Conservation (phyloP, 1,284 basidiomycete genomes). For the Phylloboletellus chloephorus region DNA sequence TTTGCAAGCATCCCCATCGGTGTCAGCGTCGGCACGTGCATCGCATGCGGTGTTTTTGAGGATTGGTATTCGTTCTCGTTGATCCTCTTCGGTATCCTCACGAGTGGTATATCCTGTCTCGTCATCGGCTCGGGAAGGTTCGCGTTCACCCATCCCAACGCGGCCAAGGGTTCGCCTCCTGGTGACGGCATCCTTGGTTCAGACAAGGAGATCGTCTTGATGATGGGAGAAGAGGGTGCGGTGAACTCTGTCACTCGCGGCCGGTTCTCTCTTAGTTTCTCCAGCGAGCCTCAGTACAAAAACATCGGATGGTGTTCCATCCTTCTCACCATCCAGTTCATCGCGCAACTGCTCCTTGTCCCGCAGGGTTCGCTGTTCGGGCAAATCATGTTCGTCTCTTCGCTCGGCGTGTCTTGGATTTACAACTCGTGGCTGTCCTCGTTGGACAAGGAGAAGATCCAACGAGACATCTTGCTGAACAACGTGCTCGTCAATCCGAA, state of each 20-base stretch:
- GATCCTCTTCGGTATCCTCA: slow-evolving; percentile 31
- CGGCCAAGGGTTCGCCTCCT: slow-evolving; percentile 23
- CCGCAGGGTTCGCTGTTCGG: slow-evolving; percentile 31
- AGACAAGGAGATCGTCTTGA: slow-evolving; percentile 22
- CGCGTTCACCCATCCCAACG: slow-evolving; percentile 24
- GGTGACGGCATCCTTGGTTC: slow-evolving; percentile 26
- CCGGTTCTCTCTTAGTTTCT: slow-evolving; percentile 25
- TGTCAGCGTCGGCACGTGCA: slow-evolving; percentile 23
- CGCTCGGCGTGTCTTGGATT: slow-evolving; percentile 27
- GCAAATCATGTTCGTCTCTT: slow-evolving; percentile 30
- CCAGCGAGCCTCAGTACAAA: slow-evolving; percentile 18
- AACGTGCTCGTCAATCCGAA: slow-evolving; percentile 20
- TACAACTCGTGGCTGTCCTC: slow-evolving; percentile 31
- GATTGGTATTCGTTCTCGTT: slow-evolving; percentile 30
- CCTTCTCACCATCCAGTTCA: slow-evolving; percentile 28
- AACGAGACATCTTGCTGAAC: slow-evolving; percentile 22
- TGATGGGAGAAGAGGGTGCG: slow-evolving; percentile 27
- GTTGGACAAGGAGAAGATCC: slow-evolving; percentile 28
- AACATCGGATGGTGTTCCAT: slow-evolving; percentile 26
- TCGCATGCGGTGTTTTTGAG: slow-evolving; percentile 17
- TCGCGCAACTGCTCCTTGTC: slow-evolving; percentile 29
- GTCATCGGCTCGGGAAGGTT: slow-evolving; percentile 30
- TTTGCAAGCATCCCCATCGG: slow-evolving; percentile 28
- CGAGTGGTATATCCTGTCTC: slow-evolving; percentile 26
- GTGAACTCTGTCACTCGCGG: slow-evolving; percentile 31